A percentile compares a stretch with the other conserved stretches of the same genome.
These are phyloP conservation scores for Penicillium italicum DNA, from an alignment of 2,329 filamentous ascomycete genomes.

Conservation along the genomic window DNA sequence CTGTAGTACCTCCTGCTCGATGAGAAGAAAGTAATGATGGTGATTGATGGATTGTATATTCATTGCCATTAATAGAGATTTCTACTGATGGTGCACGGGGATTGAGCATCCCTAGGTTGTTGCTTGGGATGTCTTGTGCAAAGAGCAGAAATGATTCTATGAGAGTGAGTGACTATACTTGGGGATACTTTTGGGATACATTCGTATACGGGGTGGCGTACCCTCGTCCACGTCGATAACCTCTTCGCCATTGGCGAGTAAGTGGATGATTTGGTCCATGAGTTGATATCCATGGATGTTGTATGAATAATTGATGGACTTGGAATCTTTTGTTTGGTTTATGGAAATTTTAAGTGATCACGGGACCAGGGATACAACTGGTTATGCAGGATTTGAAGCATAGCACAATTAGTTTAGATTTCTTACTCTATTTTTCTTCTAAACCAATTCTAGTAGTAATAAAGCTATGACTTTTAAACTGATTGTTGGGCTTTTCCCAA, in stretches of 20 bases:
- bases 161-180: neutral
- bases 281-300: neutral
- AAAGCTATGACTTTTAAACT: neutral
- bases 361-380: constrained; percentile 7
- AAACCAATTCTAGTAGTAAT: too few species aligned
- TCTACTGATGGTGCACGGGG: constrained; percentile 62
- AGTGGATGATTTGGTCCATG: constrained; percentile 24
- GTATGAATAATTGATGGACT: neutral
- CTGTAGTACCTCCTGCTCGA: constrained; percentile 69
- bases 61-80: constrained; percentile 63
- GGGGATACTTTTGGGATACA: neutral
- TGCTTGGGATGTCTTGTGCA: constrained; percentile 67
- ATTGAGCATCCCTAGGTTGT: constrained; percentile 82
- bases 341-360: constrained; percentile 6
- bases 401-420: too few species aligned
- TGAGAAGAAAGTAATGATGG: constrained; percentile 75
- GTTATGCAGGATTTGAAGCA: neutral
- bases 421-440: too few species aligned
- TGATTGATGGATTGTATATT: constrained; percentile 77
- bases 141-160: constrained; percentile 87
- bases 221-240: constrained; percentile 60
- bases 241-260: constrained; percentile 46
- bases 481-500: constrained; percentile 31
- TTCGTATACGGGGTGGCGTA: constrained; percentile 29
- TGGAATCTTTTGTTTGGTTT: neutral